Base-by-base conservation (phyloP, 2,329 filamentous ascomycete species). In the Xylariaceae sp. region DNA sequence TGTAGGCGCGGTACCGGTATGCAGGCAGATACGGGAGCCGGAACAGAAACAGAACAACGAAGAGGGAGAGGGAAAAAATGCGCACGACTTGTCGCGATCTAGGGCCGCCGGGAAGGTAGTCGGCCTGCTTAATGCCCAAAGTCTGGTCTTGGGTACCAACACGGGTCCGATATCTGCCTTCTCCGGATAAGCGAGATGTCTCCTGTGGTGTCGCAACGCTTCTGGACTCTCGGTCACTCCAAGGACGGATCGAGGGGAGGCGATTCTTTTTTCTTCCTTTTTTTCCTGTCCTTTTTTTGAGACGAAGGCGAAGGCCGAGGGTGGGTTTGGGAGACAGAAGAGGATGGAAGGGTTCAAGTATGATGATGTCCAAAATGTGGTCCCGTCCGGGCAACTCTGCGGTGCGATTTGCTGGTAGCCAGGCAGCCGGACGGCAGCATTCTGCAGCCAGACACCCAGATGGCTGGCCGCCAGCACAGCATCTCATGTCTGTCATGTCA, bases 81-180 rank as follows among this genome's bases (percentile, higher is more conserved):
- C n/a, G n/a, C n/a, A 29, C 36, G 41, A 36, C 33, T 32, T 27
- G 26, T 31, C 33, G 36, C 36, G 32, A 36, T 38, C n/a, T n/a
- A n/a, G n/a, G n/a, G n/a, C 26, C n/a, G 26, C 11, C 14, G 26
- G 10, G 14, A 14, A 14, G 10, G 26, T 29, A n/a, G 14, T 16
- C 11, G 17, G 29, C 29, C 35, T 27, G 38, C 44, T 50, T 49
- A 47, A 53, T 47, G 41, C 48, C 48, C 45, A 26, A 39, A 50
- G 43, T 51, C 35, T 42, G 44, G 39, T 39, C 39, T 53, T 53
- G 49, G 52, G 52, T 53, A 53, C 39, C 52, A 55, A 55, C 47
- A 43, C 44, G 30, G 39, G 36, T 37, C 33, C 35, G n/a, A 30
- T 39, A 27, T 32, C 18, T 24, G 40, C 29, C 32, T 9, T 29